Conservation (phyloP, 257 asterid species). For the Avicennia marina region DNA sequence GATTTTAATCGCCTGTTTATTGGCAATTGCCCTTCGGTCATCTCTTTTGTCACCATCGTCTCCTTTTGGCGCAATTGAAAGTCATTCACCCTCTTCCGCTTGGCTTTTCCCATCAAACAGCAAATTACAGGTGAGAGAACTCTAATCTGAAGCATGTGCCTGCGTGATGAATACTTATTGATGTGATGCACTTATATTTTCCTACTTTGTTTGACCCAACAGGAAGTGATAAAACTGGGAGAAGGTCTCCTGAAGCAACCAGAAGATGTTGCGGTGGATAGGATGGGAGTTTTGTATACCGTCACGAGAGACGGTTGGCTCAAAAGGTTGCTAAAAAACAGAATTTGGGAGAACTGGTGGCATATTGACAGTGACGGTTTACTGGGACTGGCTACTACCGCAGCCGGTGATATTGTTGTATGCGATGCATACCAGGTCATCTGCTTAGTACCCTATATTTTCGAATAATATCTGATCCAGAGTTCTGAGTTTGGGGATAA, state of each 20-base stretch:
- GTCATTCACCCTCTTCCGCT: conserved; percentile 16
- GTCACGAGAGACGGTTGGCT: conserved; percentile 72
- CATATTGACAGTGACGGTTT: conserved; percentile 24
- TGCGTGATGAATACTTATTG: no score
- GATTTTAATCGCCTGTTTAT: no score
- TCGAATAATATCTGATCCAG: no score
- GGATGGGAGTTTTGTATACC: conserved; percentile 42
- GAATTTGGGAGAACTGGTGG: conserved; percentile 55
- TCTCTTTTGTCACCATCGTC: conserved; percentile 33
- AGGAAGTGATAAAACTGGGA: conserved; percentile 63
- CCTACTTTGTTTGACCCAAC: background rate
- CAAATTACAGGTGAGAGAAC: no score
- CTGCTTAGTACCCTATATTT: no score
- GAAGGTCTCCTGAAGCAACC: conserved; percentile 54
- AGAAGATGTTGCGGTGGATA: conserved; percentile 51
- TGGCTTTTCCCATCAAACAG: no score
- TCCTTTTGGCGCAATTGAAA: conserved; percentile 32
- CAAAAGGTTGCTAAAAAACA: conserved; percentile 45
- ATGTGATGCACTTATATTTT: no score
- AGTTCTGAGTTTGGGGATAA: background rate
- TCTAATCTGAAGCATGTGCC: no score
- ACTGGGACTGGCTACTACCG: conserved; percentile 44
- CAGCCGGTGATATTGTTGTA: conserved; percentile 40
- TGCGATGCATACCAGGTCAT: conserved; percentile 51
- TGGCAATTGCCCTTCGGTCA: conserved; percentile 36